Evolutionary conservation across 306 rosid species (phyloP), one percentile per base, ranked within the genome.

Genomic region (Styphnolobium japonicum): DNA sequence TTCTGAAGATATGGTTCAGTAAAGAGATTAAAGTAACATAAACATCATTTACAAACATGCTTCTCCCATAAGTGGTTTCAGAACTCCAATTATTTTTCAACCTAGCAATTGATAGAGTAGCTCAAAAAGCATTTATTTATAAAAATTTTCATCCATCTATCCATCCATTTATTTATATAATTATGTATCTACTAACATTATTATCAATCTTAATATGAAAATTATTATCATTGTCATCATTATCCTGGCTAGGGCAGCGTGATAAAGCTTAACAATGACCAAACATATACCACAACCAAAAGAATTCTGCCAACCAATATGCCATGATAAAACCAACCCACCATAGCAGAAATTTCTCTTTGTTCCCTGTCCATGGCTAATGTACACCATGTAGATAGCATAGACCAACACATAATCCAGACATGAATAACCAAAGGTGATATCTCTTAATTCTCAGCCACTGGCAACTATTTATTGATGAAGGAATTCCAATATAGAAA

Each of bases 11-110:
- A 52, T 43, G 49, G 65, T 33, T 49, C 10, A 16, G 34, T 23
- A 77, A 70, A 39, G 73, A 48, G 49, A 55, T 42, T 68, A 22
- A 66, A n/a, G n/a, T n/a, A n/a, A 75, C 60, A 36, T 58, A 18
- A 51, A 63, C 75, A 43, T 61, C 43, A 73, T 4, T 40, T 15
- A 18, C 33, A 80, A 73, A n/a, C 70, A 76, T 52, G 68, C 56
- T 36, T 22, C 43, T 31, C 16, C 42, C 21, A 37, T 29, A 56
- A 36, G 11, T 39, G 53, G 48, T 76, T 64, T 16, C 57, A 29
- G 46, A 43, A 43, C 65, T 71, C 45, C 68, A 76, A 48, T 46
- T 37, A 19, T 25, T 43, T 51, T 84, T 69, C 40, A 82, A 76
- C 23, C 8, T 21, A 48, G 11, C 67, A 48, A 19, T 57, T 10